Percentiles rank a stretch among this genome's conserved stretches.
Conservation (phyloP, 1,139 yeast genomes). For the Blastobotrys apis region DNA sequence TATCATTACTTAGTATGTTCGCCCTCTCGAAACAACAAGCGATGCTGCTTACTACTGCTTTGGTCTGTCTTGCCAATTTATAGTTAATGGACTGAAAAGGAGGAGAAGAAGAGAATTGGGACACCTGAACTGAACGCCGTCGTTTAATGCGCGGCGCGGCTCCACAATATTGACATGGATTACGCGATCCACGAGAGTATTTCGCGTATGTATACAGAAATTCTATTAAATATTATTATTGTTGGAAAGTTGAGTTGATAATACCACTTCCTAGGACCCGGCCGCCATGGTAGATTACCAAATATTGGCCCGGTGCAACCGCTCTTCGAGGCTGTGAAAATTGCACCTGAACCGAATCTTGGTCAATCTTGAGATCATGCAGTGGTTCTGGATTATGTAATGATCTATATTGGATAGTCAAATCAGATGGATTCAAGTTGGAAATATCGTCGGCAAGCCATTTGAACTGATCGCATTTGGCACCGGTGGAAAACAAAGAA, state of each 20-base stretch:
- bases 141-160: background rate
- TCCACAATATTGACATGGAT: too few species aligned
- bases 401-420: constrained; percentile 64
- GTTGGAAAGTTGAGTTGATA: constrained; percentile 29
- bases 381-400: constrained; percentile 52
- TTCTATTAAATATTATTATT: too few species aligned
- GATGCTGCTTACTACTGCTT: too few species aligned
- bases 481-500: constrained; percentile 46
- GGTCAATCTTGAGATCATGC: constrained; percentile 20
- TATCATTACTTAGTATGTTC: constrained; percentile 8
- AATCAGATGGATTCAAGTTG: constrained; percentile 20
- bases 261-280: constrained; percentile 77
- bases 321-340: constrained; percentile 55
- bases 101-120: too few species aligned
- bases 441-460: constrained; percentile 42
- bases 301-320: constrained; percentile 84
- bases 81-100: too few species aligned
- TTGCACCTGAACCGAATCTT: constrained; percentile 30
- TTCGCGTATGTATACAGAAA: too few species aligned
- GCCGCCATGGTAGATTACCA: constrained; percentile 66
- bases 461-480: constrained; percentile 46
- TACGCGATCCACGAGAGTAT: too few species aligned
- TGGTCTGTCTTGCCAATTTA: too few species aligned
- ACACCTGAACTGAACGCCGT: too few species aligned
- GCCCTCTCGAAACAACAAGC: too few species aligned